Conservation (phyloP, 164 flowering plant genomes). For the Sedum album region DNA sequence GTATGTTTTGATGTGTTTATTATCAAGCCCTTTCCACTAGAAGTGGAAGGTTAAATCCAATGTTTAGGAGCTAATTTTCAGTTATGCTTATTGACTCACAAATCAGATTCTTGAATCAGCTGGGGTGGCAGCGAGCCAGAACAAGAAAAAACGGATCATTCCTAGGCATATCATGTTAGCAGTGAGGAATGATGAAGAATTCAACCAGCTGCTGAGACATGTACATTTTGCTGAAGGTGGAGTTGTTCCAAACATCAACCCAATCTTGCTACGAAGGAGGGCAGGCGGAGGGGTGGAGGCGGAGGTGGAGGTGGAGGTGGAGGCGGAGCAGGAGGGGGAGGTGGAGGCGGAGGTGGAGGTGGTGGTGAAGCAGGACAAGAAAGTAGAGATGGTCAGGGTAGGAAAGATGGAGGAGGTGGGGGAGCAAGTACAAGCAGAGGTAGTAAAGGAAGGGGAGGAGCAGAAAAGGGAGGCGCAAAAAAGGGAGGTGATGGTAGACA, state of each 20-base stretch:
- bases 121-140: background rate
- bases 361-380: background rate
- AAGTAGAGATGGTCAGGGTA: background rate
- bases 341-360: background rate
- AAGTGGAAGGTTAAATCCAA: background rate
- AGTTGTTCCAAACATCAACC: conserved; percentile 2
- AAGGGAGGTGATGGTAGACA: background rate
- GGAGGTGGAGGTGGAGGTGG: background rate
- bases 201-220: background rate
- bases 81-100: background rate
- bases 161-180: background rate
- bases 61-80: background rate
- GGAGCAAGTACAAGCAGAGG: no score
- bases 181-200: background rate
- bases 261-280: background rate
- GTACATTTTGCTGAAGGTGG: background rate
- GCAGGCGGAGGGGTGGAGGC: background rate
- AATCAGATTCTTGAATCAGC: conserved; percentile 1
- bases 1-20: background rate
- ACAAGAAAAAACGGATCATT: background rate
- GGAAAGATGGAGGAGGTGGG: no score
- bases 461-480: no score
- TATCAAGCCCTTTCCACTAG: background rate
- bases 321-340: background rate
- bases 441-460: no score